Conservation (phyloP, 768 basidiomycete genomes). For the Neoboletus subvelutipes region DNA sequence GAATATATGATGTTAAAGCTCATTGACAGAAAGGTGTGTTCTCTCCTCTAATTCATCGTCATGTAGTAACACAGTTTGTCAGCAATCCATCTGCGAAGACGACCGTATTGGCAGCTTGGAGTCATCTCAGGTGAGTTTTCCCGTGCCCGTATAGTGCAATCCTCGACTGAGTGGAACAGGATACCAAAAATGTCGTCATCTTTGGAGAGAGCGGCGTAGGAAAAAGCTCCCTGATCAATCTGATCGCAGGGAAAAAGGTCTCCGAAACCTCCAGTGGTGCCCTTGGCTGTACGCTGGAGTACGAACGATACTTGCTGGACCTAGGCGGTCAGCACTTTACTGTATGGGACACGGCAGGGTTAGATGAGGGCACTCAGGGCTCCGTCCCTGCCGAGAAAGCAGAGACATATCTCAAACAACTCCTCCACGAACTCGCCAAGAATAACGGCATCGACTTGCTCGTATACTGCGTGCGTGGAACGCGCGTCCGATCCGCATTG, state of each 20-base stretch:
- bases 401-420: slow-evolving; percentile 30
- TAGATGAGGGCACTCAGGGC: slow-evolving; percentile 30
- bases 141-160: background rate
- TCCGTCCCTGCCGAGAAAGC: slow-evolving; percentile 32
- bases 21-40: slow-evolving; percentile 14
- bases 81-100: slow-evolving; percentile 9
- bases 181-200: slow-evolving; percentile 36
- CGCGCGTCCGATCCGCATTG: slow-evolving; percentile 34
- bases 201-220: slow-evolving; percentile 44
- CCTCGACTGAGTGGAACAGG: slow-evolving; percentile 10
- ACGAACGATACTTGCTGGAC: slow-evolving; percentile 21
- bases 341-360: slow-evolving; percentile 37
- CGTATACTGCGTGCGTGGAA: slow-evolving; percentile 41
- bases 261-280: slow-evolving; percentile 34
- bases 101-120: background rate
- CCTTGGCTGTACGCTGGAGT: slow-evolving; percentile 37
- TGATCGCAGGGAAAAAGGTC: slow-evolving; percentile 31
- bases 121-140: slow-evolving; percentile 10
- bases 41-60: background rate
- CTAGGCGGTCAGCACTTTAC: slow-evolving; percentile 20
- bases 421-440: slow-evolving; percentile 36
- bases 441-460: slow-evolving; percentile 41
- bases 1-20: background rate
- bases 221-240: slow-evolving; percentile 47
- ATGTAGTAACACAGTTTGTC: slow-evolving; percentile 11